These are phyloP conservation scores for Guillardia theta DNA, from an alignment of 78 protist species.

Conservation along the genomic window DNA sequence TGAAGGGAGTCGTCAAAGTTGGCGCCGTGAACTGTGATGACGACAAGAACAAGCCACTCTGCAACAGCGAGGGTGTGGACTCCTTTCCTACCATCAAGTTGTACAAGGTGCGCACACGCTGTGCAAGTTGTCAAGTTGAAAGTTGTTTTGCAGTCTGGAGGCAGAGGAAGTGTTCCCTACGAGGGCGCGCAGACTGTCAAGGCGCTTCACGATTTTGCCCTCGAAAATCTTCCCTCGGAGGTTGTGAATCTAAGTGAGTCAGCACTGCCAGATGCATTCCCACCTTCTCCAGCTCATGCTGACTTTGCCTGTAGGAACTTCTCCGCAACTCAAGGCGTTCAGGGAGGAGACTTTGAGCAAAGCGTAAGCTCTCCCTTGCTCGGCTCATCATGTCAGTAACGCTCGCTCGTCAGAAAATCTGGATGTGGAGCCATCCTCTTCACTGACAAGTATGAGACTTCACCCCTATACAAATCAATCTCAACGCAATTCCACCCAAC, in stretches of 20 bases:
- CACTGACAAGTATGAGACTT: background rate
- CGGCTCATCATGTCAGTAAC: too few relatives aligned
- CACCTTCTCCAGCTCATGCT: too few relatives aligned
- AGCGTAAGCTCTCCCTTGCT: too few relatives aligned
- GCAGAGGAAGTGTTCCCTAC: background rate
- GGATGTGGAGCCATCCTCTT: background rate
- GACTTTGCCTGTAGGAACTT: too few relatives aligned
- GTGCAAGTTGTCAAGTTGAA: background rate
- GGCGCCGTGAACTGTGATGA: constrained; percentile 15
- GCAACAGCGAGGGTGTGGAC: background rate
- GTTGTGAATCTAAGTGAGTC: background rate
- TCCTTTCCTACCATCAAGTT: background rate
- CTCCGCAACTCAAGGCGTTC: too few relatives aligned
- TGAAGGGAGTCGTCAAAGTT: background rate
- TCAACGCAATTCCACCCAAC: background rate
- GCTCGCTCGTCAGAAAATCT: background rate
- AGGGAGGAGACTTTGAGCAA: too few relatives aligned
- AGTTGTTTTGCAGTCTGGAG: background rate
- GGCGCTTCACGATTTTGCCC: background rate
- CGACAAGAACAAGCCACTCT: background rate
- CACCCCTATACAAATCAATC: background rate
- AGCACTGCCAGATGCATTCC: too few relatives aligned
- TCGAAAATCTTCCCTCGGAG: background rate
- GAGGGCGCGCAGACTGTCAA: background rate
- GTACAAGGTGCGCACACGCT: background rate